Conservation (phyloP, 306 rosid genomes). For the Comarum palustre region DNA sequence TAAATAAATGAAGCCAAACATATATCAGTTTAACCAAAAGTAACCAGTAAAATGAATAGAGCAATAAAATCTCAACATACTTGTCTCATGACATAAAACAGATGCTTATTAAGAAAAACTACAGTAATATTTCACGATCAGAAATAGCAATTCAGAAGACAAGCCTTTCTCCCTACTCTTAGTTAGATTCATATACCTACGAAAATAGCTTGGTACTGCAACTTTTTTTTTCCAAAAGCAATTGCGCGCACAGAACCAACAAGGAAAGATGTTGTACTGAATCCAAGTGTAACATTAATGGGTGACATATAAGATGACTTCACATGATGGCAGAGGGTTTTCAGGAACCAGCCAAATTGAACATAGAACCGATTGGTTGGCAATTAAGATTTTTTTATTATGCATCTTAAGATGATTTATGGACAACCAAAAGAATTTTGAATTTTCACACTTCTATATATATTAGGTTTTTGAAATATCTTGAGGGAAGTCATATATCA, state of each 20-base stretch:
- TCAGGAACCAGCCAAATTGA: neutral
- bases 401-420: neutral
- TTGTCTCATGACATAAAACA: neutral
- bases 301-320: neutral
- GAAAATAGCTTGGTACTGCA: neutral
- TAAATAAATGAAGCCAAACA: constrained; percentile 26
- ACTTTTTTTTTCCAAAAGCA: neutral
- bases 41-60: neutral
- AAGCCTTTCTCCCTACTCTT: neutral
- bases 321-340: neutral
- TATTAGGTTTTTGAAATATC: neutral
- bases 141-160: neutral
- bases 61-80: neutral
- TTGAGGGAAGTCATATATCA: neutral
- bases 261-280: neutral
- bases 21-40: constrained; percentile 6
- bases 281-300: neutral
- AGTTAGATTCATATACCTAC: neutral
- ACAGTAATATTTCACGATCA: neutral
- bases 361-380: neutral
- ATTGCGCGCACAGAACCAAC: neutral
- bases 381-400: neutral
- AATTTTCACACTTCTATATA: neutral
- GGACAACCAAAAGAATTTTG: neutral
- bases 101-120: neutral